phyloP scores from a whole-genome alignment of 495 filamentous ascomycete genomes.

The Copromyces sp. region DNA sequence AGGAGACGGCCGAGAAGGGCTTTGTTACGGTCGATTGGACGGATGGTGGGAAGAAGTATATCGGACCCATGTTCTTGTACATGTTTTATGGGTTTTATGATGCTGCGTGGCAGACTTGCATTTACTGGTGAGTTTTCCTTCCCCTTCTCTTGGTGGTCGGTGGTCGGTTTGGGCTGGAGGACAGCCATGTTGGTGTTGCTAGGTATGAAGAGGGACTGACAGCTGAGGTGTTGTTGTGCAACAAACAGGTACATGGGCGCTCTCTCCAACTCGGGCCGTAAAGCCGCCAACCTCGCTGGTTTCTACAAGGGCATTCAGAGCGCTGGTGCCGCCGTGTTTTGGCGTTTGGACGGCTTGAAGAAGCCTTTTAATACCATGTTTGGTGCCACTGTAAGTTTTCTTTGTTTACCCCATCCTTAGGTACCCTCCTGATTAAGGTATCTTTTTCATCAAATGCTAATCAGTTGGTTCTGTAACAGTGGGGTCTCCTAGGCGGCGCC shows the following conservation, averaged over 20 bases:
- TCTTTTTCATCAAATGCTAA: too few relatives aligned
- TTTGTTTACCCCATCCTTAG: too few relatives aligned
- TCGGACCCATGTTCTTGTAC: slow-evolving; percentile 83
- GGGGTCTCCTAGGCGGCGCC: slow-evolving; percentile 61
- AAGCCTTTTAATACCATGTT: slow-evolving; percentile 57
- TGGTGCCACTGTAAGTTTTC: slow-evolving; percentile 30
- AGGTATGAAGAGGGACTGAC: slow-evolving; percentile 1
- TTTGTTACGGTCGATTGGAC: slow-evolving; percentile 50
- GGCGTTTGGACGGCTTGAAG: slow-evolving; percentile 59
- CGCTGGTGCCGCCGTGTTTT: slow-evolving; percentile 82
- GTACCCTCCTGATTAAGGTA: too few relatives aligned
- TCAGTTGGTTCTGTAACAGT: slow-evolving; percentile 37
- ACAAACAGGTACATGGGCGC: slow-evolving; percentile 74
- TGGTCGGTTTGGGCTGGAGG: too few relatives aligned
- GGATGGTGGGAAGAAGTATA: slow-evolving; percentile 44
- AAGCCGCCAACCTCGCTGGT: slow-evolving; percentile 84
- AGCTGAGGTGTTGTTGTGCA: slow-evolving; percentile 38
- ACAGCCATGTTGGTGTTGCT: not conserved
- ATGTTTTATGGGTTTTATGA: slow-evolving; percentile 92
- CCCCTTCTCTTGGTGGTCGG: not conserved
- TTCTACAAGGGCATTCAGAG: slow-evolving; percentile 97
- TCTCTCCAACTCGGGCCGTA: slow-evolving; percentile 81
- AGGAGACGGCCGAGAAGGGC: slow-evolving; percentile 24
- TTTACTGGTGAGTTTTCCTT: slow-evolving; percentile 70
- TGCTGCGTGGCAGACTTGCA: slow-evolving; percentile 73